Evolutionary conservation across 1,139 yeast species (phyloP).

Genomic region (Protomyces macrosporus): DNA sequence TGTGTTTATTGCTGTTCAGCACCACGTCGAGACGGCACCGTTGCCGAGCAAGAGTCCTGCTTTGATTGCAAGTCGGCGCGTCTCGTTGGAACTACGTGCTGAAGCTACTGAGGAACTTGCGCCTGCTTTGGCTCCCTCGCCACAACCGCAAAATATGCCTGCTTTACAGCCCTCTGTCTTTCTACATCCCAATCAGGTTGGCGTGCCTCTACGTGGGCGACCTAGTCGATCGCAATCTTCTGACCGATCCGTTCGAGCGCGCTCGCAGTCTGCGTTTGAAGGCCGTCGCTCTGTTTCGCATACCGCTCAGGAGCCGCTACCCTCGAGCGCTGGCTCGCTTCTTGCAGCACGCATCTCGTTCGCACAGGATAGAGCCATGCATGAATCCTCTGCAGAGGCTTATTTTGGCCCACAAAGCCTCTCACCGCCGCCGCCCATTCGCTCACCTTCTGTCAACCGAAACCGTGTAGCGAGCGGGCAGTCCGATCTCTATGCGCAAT

Average conservation of each 20-base stretch:
- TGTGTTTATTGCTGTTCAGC: background rate
- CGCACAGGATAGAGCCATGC: conserved; percentile 19
- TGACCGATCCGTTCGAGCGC: background rate
- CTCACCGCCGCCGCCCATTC: background rate
- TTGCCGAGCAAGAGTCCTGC: background rate
- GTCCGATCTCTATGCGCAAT: background rate
- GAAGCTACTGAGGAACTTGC: background rate
- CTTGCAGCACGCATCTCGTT: conserved; percentile 17
- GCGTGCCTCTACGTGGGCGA: background rate
- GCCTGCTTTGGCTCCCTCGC: background rate
- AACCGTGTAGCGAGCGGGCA: background rate
- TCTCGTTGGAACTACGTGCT: background rate
- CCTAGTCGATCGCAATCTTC: background rate
- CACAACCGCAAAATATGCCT: background rate
- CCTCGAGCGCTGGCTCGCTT: background rate
- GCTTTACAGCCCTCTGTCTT: background rate
- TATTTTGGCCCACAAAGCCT: background rate
- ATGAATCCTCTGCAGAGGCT: background rate
- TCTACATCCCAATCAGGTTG: background rate
- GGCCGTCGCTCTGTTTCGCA: background rate
- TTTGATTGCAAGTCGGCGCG: background rate
- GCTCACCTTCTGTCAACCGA: background rate
- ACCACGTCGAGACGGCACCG: background rate
- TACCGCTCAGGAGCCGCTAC: background rate
- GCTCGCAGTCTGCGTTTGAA: background rate